phyloP scores from a whole-genome alignment of 2,329 filamentous ascomycete genomes.

The Diaporthe citriasiana region DNA sequence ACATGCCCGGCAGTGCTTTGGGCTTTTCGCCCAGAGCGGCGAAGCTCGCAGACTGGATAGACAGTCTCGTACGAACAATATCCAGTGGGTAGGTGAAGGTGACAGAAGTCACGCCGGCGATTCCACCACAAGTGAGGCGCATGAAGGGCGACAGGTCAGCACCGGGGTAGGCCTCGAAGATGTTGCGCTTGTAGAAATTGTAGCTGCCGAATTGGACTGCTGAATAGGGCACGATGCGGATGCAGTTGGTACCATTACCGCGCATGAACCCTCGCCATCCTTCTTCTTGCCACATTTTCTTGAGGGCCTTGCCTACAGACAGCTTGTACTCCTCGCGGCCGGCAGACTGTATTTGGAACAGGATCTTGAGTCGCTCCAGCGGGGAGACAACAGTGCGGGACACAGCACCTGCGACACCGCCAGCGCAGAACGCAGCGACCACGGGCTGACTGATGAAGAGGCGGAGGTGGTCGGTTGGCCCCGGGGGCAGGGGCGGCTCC shows the following conservation, averaged over 20 bases:
- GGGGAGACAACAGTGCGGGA: conserved; percentile 97
- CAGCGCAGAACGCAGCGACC: conserved; percentile 91
- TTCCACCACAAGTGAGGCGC: conserved; percentile 88
- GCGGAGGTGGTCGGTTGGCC: conserved; percentile 54
- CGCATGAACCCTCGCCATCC: conserved; percentile 98
- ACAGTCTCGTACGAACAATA: conserved; percentile 94
- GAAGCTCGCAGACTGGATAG: conserved; percentile 98
- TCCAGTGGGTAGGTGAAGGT: conserved; percentile 96
- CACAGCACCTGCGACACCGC: conserved; percentile 95
- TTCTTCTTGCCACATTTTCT: conserved; percentile 97
- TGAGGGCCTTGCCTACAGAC: conserved; percentile 88
- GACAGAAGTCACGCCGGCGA: conserved; percentile 95
- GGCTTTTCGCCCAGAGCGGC: conserved; percentile 76
- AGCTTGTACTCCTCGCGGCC: conserved; percentile 94
- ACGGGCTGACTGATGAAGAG: conserved; percentile 83
- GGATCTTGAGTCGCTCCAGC: conserved; percentile 94
- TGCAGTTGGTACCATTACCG: conserved; percentile 98
- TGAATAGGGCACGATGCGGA: conserved; percentile 97
- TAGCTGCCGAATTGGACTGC: conserved; percentile 99
- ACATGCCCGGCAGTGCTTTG: conserved; percentile 90
- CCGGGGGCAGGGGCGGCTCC: conserved; percentile 45
- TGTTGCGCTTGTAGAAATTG: conserved; percentile 92
- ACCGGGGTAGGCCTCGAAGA: conserved; percentile 83
- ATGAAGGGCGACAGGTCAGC: conserved; percentile 80
- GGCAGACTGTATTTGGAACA: conserved; percentile 95